Evolutionary conservation across 2,329 filamentous ascomycete genomes (phyloP).

Genomic region (Ophiostoma sp.): DNA sequence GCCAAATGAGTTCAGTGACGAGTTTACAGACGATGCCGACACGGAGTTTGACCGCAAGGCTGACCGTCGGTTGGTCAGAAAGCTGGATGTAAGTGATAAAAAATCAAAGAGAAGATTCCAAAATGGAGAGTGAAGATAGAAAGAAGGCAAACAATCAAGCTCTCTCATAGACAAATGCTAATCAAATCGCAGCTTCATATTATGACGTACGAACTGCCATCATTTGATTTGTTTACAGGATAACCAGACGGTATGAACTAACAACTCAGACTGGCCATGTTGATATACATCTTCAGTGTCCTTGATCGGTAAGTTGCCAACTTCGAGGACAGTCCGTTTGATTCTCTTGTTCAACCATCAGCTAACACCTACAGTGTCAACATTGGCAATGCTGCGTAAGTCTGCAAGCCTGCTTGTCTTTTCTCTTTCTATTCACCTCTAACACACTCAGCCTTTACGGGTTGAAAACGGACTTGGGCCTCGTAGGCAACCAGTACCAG

Average conservation of each 20-base stretch:
- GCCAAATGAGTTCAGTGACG: not conserved
- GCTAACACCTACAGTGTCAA: not conserved
- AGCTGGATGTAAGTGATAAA: not conserved
- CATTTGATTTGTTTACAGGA: not conserved
- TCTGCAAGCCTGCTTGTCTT: not conserved
- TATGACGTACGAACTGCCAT: not conserved
- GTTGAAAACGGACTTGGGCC: constrained; percentile 2
- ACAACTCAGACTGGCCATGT: constrained; percentile 2
- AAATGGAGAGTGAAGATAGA: not conserved
- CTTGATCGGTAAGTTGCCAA: not conserved
- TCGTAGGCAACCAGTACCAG: constrained; percentile 27
- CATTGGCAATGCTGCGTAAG: constrained; percentile 9
- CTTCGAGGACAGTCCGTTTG: not conserved
- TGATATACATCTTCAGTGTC: constrained; percentile 7
- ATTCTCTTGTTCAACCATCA: not conserved
- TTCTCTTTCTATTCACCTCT: not conserved
- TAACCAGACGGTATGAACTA: not conserved
- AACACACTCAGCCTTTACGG: constrained; percentile 12
- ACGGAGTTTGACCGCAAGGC: not conserved
- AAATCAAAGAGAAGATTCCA: not conserved
- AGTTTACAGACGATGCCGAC: not conserved
- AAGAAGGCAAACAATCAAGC: not conserved
- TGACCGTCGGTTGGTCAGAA: not conserved
- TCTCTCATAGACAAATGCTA: not conserved
- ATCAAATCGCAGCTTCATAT: not conserved